These are phyloP conservation scores for Daldinia decipiens DNA, from an alignment of 495 filamentous ascomycete genomes.

Conservation along the genomic window DNA sequence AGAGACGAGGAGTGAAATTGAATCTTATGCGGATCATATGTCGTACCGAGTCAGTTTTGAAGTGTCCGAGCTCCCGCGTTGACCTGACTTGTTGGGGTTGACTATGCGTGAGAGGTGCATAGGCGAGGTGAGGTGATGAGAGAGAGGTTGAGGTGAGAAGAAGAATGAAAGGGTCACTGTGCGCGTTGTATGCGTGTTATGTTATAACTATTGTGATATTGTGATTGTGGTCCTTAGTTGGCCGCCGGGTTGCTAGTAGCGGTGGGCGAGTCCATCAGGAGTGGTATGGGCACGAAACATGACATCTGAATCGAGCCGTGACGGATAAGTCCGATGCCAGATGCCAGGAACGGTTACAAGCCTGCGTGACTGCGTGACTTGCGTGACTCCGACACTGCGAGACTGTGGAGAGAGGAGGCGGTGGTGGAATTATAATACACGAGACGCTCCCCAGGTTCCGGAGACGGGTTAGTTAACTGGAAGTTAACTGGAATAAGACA, in stretches of 20 bases:
- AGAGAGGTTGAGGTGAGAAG: not conserved
- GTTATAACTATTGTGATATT: not conserved
- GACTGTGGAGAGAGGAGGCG: constrained; percentile 14
- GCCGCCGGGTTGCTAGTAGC: constrained; percentile 35
- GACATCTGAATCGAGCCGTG: constrained; percentile 36
- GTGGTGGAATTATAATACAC: constrained; percentile 33
- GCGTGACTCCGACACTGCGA: not conserved
- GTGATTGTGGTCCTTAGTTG: constrained; percentile 23
- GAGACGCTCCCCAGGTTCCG: constrained; percentile 20
- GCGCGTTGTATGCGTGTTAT: constrained; percentile 13
- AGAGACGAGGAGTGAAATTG: constrained; percentile 30
- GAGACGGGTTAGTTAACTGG: constrained; percentile 20
- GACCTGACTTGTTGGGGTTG: constrained; percentile 30
- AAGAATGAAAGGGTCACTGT: not conserved
- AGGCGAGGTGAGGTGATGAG: constrained; percentile 12
- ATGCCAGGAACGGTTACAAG: constrained; percentile 2
- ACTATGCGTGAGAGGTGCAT: constrained; percentile 6
- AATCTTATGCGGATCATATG: constrained; percentile 39
- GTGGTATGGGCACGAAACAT: constrained; percentile 34
- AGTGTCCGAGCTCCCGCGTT: constrained; percentile 38
- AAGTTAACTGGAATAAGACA: constrained; percentile 21
- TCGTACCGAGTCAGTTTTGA: constrained; percentile 40
- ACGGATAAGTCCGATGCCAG: constrained; percentile 26
- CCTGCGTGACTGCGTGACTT: not conserved
- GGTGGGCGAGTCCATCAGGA: constrained; percentile 33